Conservation (phyloP, 2,329 filamentous ascomycete genomes). For the Ophiostoma pallidulum region DNA sequence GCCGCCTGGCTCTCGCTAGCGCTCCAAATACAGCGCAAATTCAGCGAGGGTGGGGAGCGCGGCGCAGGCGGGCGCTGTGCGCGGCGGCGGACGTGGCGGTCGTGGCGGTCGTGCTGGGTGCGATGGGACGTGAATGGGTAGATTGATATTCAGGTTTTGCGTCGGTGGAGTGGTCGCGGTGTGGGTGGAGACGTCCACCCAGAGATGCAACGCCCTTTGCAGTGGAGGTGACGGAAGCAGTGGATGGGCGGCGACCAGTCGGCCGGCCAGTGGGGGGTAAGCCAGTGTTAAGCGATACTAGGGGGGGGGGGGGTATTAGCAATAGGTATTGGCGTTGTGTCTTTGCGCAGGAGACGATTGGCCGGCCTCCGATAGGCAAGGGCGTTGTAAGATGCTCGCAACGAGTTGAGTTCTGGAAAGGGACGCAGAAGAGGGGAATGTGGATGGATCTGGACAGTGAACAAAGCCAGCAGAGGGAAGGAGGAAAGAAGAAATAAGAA, state of each 20-base stretch:
- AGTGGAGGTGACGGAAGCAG: slow-evolving; percentile 9
- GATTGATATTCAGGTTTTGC: too few species aligned
- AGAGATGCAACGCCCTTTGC: background rate
- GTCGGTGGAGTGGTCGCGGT: background rate
- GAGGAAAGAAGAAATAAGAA: background rate
- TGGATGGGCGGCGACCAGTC: slow-evolving; percentile 6
- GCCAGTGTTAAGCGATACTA: slow-evolving; percentile 3
- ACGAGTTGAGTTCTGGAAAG: background rate
- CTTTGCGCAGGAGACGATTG: slow-evolving; percentile 6
- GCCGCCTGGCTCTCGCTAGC: background rate
- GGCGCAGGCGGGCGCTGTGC: too few species aligned
- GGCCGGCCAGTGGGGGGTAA: slow-evolving; percentile 3
- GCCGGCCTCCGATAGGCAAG: slow-evolving; percentile 7
- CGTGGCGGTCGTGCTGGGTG: background rate
- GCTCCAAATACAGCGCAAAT: background rate
- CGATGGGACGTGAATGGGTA: background rate
- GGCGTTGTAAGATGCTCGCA: background rate
- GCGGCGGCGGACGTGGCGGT: too few species aligned
- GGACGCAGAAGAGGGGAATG: background rate
- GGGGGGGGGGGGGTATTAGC: slow-evolving; percentile 1
- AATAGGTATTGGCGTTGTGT: slow-evolving; percentile 12
- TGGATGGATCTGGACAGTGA: background rate
- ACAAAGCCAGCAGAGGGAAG: background rate
- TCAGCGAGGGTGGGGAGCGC: background rate
- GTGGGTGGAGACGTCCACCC: background rate